phyloP scores from a whole-genome alignment of 2,329 filamentous ascomycete genomes.

The Cladosporium sp. region DNA sequence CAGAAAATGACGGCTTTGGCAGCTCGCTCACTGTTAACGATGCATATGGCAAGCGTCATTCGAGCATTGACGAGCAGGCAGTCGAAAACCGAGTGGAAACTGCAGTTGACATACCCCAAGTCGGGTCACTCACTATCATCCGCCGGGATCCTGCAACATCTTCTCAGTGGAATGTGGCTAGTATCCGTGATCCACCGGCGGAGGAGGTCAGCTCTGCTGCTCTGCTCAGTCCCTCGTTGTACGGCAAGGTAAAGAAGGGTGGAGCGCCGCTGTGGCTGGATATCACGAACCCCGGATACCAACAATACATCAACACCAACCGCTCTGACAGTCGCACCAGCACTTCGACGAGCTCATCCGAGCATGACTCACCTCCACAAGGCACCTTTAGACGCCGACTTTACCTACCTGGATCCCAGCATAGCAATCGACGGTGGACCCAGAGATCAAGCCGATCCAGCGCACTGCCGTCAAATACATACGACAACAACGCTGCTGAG shows the following conservation, averaged over 20 bases:
- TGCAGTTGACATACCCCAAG: constrained; percentile 15
- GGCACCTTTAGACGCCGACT: constrained; percentile 43
- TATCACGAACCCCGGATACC: constrained; percentile 57
- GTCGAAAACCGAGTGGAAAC: constrained; percentile 6
- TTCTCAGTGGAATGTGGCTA: constrained; percentile 50
- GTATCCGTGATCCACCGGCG: constrained; percentile 43
- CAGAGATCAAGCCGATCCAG: not conserved
- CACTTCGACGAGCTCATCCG: constrained; percentile 24
- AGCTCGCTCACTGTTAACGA: constrained; percentile 22
- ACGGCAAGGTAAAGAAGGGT: constrained; percentile 31
- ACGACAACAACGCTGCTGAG: not conserved
- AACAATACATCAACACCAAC: constrained; percentile 47
- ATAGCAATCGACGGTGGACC: constrained; percentile 19
- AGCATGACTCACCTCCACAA: constrained; percentile 25
- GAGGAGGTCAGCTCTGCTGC: constrained; percentile 43
- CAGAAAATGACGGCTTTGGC: constrained; percentile 18
- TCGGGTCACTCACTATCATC: constrained; percentile 42
- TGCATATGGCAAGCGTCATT: constrained; percentile 19
- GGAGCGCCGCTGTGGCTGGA: constrained; percentile 49
- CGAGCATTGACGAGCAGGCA: constrained; percentile 20
- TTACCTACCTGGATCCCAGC: constrained; percentile 45
- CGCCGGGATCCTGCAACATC: constrained; percentile 46
- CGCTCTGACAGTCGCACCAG: constrained; percentile 22
- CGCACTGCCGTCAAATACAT: constrained; percentile 26
- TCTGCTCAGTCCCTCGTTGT: constrained; percentile 24